A percentile compares a stretch with the other conserved stretches of the same genome.
These are phyloP conservation scores for Vanilla planifolia DNA, from an alignment of 106 monocot genomes.

Conservation along the genomic window DNA sequence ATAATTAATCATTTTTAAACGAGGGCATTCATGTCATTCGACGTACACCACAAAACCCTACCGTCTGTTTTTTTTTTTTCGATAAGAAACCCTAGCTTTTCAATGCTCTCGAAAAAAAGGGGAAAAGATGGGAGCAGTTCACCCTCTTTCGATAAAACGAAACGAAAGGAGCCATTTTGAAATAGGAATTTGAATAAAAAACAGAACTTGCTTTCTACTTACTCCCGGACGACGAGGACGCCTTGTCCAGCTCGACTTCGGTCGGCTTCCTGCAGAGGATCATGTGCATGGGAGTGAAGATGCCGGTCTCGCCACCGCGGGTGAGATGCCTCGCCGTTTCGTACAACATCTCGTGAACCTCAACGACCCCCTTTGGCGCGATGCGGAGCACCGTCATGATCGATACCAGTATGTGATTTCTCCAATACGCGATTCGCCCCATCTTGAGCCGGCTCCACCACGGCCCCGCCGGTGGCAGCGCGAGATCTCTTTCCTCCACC, in stretches of 20 bases:
- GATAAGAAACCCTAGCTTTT: no score
- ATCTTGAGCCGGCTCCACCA: conserved; percentile 73
- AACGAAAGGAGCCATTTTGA: no score
- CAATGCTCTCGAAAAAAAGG: no score
- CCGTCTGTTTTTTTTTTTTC: no score
- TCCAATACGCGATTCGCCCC: conserved; percentile 61
- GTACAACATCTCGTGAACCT: conserved; percentile 79
- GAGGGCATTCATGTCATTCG: no score
- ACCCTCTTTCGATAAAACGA: no score
- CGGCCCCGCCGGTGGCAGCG: conserved; percentile 57
- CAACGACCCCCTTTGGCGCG: conserved; percentile 62
- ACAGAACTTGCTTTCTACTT: no score
- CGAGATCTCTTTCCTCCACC: conserved; percentile 48
- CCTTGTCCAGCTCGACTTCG: neutral
- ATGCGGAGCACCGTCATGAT: conserved; percentile 35
- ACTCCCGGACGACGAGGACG: no score
- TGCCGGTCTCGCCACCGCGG: conserved; percentile 57
- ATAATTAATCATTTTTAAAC: no score
- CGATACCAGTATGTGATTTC: conserved; percentile 53
- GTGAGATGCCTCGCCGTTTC: conserved; percentile 49
- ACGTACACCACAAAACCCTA: no score
- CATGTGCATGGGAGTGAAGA: conserved; percentile 79
- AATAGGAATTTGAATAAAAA: no score
- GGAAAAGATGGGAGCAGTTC: no score
- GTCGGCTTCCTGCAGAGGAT: conserved; percentile 60